A percentile compares a stretch with the other conserved stretches of the same genome.
phyloP scores from a whole-genome alignment of 1,284 basidiomycete species.

The Cutaneotrichosporon arboriforme region DNA sequence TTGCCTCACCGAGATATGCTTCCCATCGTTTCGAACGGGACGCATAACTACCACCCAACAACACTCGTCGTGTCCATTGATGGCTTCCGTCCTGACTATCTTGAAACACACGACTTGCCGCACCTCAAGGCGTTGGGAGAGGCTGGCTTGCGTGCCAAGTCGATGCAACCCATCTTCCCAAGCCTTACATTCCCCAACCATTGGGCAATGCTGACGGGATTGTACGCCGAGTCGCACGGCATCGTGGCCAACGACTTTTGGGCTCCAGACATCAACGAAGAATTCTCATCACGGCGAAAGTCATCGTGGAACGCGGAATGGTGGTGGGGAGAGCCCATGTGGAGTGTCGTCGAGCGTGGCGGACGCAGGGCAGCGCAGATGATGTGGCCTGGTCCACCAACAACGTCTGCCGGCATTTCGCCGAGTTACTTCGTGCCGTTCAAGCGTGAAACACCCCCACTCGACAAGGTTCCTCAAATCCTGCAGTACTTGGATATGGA shows the following conservation, averaged over 20 bases:
- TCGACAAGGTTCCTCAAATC: constrained; percentile 67
- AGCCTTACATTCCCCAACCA: constrained; percentile 90
- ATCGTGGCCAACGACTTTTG: constrained; percentile 89
- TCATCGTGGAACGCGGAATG: constrained; percentile 64
- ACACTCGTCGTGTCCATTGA: constrained; percentile 31
- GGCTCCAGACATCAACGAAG: constrained; percentile 58
- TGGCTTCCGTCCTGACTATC: constrained; percentile 31
- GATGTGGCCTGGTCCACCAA: constrained; percentile 86
- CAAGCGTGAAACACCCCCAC: constrained; percentile 54
- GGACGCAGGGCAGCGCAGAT: constrained; percentile 73
- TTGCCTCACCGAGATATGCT: not conserved
- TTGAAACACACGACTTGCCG: constrained; percentile 14
- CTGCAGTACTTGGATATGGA: constrained; percentile 70
- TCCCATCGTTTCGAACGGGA: constrained; percentile 17
- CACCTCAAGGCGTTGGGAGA: constrained; percentile 21
- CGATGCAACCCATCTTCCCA: constrained; percentile 78
- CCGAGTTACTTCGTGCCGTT: constrained; percentile 72
- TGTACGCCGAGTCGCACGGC: constrained; percentile 80
- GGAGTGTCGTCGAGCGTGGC: constrained; percentile 73
- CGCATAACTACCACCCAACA: constrained; percentile 27
- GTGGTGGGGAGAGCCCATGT: constrained; percentile 88
- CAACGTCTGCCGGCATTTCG: constrained; percentile 59
- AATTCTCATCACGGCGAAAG: constrained; percentile 54
- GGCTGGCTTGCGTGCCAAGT: constrained; percentile 69
- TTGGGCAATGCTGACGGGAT: constrained; percentile 79